A percentile compares a stretch with the other conserved stretches of the same genome.
Evolutionary conservation across 345 rosid genomes (phyloP).

Genomic region (Brassica napus): DNA sequence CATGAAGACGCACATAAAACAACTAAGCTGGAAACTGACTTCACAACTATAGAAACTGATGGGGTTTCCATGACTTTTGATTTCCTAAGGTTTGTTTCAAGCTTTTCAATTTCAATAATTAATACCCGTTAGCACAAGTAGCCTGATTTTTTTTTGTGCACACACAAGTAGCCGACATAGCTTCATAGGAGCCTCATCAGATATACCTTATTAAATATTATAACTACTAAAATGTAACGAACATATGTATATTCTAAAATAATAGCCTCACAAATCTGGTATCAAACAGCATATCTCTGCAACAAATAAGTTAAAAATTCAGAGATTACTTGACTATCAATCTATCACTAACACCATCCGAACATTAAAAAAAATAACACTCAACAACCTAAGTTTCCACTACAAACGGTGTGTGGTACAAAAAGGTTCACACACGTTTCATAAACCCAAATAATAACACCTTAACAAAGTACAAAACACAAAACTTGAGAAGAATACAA

Average conservation of each 20-base stretch:
- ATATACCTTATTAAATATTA: too few species aligned
- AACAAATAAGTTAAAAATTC: background rate
- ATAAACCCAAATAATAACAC: background rate
- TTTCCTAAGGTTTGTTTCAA: too few species aligned
- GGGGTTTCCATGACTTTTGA: constrained; percentile 43
- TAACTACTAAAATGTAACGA: too few species aligned
- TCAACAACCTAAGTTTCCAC: background rate
- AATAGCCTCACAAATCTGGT: background rate
- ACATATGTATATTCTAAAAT: background rate
- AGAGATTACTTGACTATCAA: background rate
- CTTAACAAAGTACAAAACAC: background rate
- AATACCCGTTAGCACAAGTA: too few species aligned
- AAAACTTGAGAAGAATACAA: background rate
- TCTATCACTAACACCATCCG: background rate
- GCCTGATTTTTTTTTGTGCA: too few species aligned
- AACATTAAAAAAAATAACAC: background rate
- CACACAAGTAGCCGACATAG: too few species aligned
- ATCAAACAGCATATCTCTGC: too few species aligned
- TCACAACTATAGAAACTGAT: constrained; percentile 60
- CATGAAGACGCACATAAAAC: constrained; percentile 82
- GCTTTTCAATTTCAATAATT: too few species aligned
- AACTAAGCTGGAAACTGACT: constrained; percentile 64
- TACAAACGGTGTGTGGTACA: background rate
- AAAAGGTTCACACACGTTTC: background rate
- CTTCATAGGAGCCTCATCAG: too few species aligned